Base-by-base conservation (phyloP, 441 rosid species). In the Euphorbia schlechtendalii region DNA sequence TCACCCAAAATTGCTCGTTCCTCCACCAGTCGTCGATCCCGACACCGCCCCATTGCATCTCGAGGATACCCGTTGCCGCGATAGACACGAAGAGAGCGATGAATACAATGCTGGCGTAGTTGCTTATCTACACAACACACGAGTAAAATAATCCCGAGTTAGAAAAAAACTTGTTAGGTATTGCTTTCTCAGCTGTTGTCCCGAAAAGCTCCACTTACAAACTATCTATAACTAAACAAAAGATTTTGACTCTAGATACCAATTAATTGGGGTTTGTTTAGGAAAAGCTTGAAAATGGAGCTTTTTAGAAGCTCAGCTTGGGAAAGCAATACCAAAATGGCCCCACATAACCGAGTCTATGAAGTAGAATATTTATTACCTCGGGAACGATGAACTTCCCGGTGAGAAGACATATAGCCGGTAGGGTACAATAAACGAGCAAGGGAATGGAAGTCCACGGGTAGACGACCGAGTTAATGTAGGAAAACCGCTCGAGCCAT, bases 21-120 rank as follows among this genome's bases (percentile, higher is more conserved):
- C 99, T 92, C 99, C 99, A 95, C 98, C 97, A 89, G 75, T 92
- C 95, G 22, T 95, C 85, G 59, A 95, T 86, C 4, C 95, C 97
- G 15, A 95, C 99, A 18, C 88, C 88, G 7, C 99, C 96, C 99
- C 98, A 95, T 71, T 83, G 92, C 97, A 95, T 89, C 77, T 95
- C 99, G 0, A 92, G 91, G 63, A 89, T 78, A 72, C 98, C 81
- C 1, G 99, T 92, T 15, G 92, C 90, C 40, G 92, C 92, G 20
- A 95, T 95, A 46, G 94, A 90, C 41, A 91, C 67, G 74, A 92
- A 92, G 69, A 95, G 91, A 1, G 89, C 84, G 86, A 95, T 85
- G 82, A 95, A 95, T 56, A 88, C 68, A 60, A 92, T 69, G 59
- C 98, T 84, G 12, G 99, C 99, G 61, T 82, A 83, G 81, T 95